Conservation (phyloP, 495 filamentous ascomycete species). For the Terfezia boudieri region DNA sequence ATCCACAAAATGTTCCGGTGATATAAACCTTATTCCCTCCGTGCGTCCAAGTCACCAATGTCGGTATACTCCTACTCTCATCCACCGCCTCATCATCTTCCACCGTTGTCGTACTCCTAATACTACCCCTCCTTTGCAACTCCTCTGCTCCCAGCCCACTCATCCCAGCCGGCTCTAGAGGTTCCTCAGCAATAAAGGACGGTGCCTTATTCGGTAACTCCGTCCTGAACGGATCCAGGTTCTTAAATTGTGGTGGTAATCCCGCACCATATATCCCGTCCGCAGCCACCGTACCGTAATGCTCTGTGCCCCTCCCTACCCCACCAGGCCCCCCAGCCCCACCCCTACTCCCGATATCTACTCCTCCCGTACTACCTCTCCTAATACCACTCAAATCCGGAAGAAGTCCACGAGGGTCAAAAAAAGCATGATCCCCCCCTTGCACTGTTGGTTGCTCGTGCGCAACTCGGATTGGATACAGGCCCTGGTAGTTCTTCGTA, state of each 20-base stretch:
- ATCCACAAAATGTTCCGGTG: slow-evolving; percentile 87
- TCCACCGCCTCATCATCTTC: slow-evolving; percentile 55
- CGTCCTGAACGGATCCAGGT: not conserved
- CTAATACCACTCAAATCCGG: not conserved
- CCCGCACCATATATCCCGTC: not conserved
- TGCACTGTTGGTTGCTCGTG: not conserved
- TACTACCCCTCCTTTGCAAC: slow-evolving; percentile 11
- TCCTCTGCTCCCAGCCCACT: not conserved
- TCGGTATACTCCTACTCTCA: slow-evolving; percentile 48
- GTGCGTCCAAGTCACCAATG: slow-evolving; percentile 57
- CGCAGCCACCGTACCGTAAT: not conserved
- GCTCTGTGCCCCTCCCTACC: not conserved
- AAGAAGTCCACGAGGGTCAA: not conserved
- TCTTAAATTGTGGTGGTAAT: not conserved
- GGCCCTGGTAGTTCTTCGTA: not conserved
- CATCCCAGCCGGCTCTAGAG: not conserved
- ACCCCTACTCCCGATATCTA: not conserved
- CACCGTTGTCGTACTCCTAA: slow-evolving; percentile 51
- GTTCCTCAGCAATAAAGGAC: not conserved
- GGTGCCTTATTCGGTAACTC: not conserved
- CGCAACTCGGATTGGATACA: not conserved
- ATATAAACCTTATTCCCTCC: slow-evolving; percentile 66
- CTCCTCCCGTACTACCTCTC: not conserved
- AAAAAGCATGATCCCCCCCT: not conserved
- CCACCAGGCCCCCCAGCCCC: not conserved